Evolutionary conservation across 306 rosid genomes (phyloP), one percentile per base, ranked within the genome.

Genomic region (Dicorynia guianensis): DNA sequence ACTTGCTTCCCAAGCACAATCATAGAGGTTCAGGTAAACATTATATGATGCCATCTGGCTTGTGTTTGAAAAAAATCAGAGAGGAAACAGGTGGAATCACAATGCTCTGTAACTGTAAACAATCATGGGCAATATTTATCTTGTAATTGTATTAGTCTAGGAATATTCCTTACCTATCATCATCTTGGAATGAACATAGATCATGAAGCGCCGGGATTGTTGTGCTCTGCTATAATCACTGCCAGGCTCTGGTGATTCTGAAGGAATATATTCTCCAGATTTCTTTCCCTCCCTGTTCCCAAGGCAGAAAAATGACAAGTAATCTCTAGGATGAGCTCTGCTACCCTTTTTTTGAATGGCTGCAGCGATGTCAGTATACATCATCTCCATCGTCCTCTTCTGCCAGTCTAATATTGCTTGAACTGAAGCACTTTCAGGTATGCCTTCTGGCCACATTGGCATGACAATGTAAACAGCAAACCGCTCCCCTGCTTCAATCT

Each of bases 401-500:
- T 91, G 96, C 93, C 98, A 93, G 74, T 91, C 96, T 20, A 93
- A 35, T 66, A 91, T 93, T 44, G 98, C 92, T 13, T 89, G 98
- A 78, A 89, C 92, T 38, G 96, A 88, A 25, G 52, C 91, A 79
- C 93, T 93, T 55, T 86, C 93, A 2, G 97, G 98, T 33, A 72
- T 52, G 42, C 96, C 96, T 85, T 95, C 93, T 46, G 97, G 98
- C 96, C 98, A 95, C 97, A 90, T 89, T 63, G 96, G 98, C 39
- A 95, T 81, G 17, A 94, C 93, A 80, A 92, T 64, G 81, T 92
- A 95, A 17, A 85, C 93, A 6, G 71, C 38, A 63, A 94, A 94
- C 49, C 93, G 84, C 72, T 94, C 87, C 25, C 86, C 83, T 5
- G 92, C 89, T 86, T 92, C 95, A 67, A 94, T 94, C 83, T 94